Evolutionary conservation across 768 basidiomycete species (phyloP), one percentile per base, ranked within the genome.

Genomic region (Lactarius hatsudake): DNA sequence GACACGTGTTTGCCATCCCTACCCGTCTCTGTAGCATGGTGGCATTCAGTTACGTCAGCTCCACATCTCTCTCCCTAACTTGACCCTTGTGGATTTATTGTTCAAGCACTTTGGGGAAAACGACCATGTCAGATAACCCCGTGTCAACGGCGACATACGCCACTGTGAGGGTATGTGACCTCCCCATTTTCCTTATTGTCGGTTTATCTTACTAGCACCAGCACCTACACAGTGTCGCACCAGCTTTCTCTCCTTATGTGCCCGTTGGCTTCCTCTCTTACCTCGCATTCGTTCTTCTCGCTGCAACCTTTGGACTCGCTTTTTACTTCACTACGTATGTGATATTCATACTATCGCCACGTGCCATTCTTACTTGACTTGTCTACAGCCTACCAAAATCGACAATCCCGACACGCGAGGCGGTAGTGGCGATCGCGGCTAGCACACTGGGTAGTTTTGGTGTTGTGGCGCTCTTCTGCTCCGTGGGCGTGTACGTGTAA

Each of bases 281-380:
- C 74, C 79, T 95, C 71, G 90, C 94, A 10, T 84, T 91, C 72
- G 63, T 89, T 69, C 84, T 91, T 68, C 83, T 96, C 54, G 74
- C 84, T 1, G 78, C 85, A 20, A 94, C 94, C 1, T 96, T 97
- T 74, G 84, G 74, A n/a, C 86, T 96, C 51, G 84, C 90, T 0
- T 96, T 96, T 81, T 94, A 95, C 80, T 93, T 93, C 77, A 89
- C 94, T 68, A 96, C 87, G 88, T 91, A 74, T 68, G 87, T 82
- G 6, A 68, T 61, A 32, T 40, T 62, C 59, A 62, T 54, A n/a
- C 45, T 38, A 66, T 38, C 20, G 18, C 40, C 26, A 43, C 34
- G 42, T 66, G 51, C n/a, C 15, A 57, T 59, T 59, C 34, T 28
- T 62, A 40, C 63, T 28, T 59, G 65, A 55, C 15, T 63, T 26